A percentile compares a stretch with the other conserved stretches of the same genome.
Conservation (phyloP, 768 basidiomycete genomes). For the Suillus discolor region DNA sequence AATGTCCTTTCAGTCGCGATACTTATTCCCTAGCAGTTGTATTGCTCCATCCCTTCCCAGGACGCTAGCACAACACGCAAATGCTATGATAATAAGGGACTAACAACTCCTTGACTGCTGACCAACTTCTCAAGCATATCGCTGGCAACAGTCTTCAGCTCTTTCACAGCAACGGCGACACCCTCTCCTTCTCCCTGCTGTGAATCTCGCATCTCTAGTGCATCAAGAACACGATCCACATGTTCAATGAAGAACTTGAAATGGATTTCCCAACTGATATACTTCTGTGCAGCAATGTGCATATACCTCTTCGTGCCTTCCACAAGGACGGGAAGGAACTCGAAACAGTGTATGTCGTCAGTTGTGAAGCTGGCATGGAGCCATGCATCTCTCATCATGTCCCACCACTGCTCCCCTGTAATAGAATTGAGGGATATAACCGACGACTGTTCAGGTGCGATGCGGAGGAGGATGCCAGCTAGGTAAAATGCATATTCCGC, state of each 20-base stretch:
- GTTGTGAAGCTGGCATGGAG: accelerated
- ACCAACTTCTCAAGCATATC: background rate
- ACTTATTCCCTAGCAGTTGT: background rate
- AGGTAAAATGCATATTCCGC: background rate
- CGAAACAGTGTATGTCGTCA: background rate
- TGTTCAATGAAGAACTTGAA: accelerated
- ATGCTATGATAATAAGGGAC: background rate
- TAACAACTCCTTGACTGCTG: background rate
- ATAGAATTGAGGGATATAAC: background rate
- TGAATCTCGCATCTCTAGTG: background rate
- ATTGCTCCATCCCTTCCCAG: background rate
- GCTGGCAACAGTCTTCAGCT: background rate
- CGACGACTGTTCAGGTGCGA: background rate
- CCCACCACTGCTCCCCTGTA: background rate
- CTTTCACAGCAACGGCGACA: background rate
- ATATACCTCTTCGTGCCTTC: background rate
- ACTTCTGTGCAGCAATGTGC: no score
- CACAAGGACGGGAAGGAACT: background rate
- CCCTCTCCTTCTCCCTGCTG: background rate
- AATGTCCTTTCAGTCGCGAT: background rate
- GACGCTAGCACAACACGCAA: background rate
- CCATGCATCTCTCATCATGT: background rate
- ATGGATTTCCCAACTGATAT: no score
- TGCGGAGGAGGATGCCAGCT: background rate
- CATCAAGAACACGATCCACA: background rate